Percentiles rank a stretch among this genome's conserved stretches.
Conservation (phyloP, 2,329 filamentous ascomycete species). For the Drechslerella dactyloides region DNA sequence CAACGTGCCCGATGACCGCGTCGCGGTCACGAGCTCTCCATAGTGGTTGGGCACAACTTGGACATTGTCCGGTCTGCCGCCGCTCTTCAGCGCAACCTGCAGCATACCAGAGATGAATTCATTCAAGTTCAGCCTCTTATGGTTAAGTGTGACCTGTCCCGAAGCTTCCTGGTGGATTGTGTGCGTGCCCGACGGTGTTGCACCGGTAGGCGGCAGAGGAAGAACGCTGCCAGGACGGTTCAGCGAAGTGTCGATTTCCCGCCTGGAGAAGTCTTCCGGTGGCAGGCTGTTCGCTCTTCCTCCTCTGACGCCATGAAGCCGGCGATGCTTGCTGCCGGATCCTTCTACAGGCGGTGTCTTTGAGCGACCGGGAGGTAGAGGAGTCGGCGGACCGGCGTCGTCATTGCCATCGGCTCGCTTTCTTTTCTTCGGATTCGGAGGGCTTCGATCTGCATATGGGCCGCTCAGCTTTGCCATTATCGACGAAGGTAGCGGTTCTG, state of each 20-base stretch:
- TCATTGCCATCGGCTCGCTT: conserved; percentile 46
- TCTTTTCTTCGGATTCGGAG: conserved; percentile 44
- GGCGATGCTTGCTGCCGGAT: conserved; percentile 26
- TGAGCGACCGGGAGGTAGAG: conserved; percentile 59
- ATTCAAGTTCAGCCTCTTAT: conserved; percentile 48
- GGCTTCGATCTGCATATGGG: conserved; percentile 8
- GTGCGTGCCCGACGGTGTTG: conserved; percentile 45
- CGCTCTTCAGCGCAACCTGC: conserved; percentile 47
- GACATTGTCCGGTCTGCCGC: conserved; percentile 46
- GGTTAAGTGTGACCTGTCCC: conserved; percentile 48
- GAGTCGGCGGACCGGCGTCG: conserved; percentile 38
- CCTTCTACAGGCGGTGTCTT: conserved; percentile 42
- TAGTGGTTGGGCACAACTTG: conserved; percentile 36
- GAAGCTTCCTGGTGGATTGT: conserved; percentile 50
- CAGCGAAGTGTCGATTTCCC: conserved; percentile 44
- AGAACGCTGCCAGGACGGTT: conserved; percentile 46
- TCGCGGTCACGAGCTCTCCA: conserved; percentile 47
- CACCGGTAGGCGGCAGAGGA: conserved; percentile 44
- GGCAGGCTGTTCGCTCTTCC: conserved; percentile 46
- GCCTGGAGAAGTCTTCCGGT: conserved; percentile 36
- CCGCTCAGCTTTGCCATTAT: conserved; percentile 28
- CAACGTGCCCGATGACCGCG: conserved; percentile 39
- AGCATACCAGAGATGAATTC: conserved; percentile 51
- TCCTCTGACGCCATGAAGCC: conserved; percentile 28
- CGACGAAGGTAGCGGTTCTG: conserved; percentile 43